A percentile compares a stretch with the other conserved stretches of the same genome.
phyloP scores from a whole-genome alignment of 208 protist genomes.

The Leptomonas pyrrhocoris region DNA sequence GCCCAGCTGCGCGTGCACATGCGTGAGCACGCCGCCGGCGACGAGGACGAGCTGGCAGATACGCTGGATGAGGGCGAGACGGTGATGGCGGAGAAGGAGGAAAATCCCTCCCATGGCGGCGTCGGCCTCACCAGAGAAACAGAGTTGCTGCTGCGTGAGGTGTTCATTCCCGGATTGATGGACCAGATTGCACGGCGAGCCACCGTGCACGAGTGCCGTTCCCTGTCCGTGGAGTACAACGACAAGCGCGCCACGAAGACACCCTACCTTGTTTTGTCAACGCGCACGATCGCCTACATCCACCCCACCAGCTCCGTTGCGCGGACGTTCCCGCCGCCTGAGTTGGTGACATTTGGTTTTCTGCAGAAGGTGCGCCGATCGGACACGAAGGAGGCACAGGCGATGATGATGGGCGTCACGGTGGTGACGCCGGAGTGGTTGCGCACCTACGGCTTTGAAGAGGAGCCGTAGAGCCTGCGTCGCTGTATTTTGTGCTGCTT shows the following conservation, averaged over 20 bases:
- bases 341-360: constrained; percentile 85
- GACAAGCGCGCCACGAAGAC: constrained; percentile 78
- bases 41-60: constrained; percentile 57
- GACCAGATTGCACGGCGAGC: constrained; percentile 90
- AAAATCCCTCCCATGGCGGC: neutral
- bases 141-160: constrained; percentile 75
- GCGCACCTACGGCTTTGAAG: constrained; percentile 56
- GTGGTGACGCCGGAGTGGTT: constrained; percentile 90
- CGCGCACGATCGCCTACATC: constrained; percentile 77
- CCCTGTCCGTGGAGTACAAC: constrained; percentile 83
- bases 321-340: constrained; percentile 82
- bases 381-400: constrained; percentile 75
- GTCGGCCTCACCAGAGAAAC: constrained; percentile 37
- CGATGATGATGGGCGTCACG: constrained; percentile 90
- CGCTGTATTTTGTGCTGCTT: too few species aligned
- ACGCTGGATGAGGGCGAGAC: constrained; percentile 70
- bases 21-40: constrained; percentile 13
- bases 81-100: constrained; percentile 13
- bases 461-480: constrained; percentile 10
- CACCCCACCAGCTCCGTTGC: constrained; percentile 87
- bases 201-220: constrained; percentile 88
- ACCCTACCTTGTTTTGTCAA: constrained; percentile 77
- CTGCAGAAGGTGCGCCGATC: constrained; percentile 76
- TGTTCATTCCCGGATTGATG: constrained; percentile 87
- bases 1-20: constrained; percentile 61